These are phyloP conservation scores for Acanthamoeba lenticulata DNA, from an alignment of 208 protist species.

Conservation along the genomic window DNA sequence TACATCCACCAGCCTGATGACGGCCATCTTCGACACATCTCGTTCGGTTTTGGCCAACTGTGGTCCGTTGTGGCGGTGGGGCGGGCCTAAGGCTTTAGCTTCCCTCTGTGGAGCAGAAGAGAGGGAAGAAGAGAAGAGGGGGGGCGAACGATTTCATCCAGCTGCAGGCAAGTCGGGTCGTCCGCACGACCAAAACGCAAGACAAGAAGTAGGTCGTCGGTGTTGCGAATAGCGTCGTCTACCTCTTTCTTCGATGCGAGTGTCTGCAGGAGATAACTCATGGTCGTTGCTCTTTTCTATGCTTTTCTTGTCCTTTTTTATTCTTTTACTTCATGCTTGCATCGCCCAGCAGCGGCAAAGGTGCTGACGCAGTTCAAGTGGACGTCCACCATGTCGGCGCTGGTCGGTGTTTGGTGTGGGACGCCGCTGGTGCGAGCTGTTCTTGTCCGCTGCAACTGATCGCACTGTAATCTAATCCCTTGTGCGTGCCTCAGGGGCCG, in stretches of 20 bases:
- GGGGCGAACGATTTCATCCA: constrained; percentile 77
- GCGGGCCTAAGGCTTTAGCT: background rate
- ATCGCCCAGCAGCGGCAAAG: background rate
- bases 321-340: background rate
- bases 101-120: background rate
- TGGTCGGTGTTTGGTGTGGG: constrained; percentile 3
- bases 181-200: constrained; percentile 76
- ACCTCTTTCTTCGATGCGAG: constrained; percentile 71
- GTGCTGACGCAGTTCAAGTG: background rate
- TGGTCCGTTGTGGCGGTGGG: background rate
- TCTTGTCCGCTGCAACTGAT: background rate
- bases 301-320: too few species aligned
- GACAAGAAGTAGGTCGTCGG: constrained; percentile 77
- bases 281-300: background rate
- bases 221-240: constrained; percentile 75
- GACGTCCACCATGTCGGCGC: background rate
- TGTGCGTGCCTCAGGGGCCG: background rate
- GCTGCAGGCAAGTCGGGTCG: constrained; percentile 73
- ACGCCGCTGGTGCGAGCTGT: background rate
- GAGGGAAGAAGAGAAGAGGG: too few species aligned
- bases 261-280: background rate
- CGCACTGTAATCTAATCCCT: background rate
- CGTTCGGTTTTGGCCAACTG: constrained; percentile 76
- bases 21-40: constrained; percentile 77
- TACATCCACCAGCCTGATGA: constrained; percentile 71